Evolutionary conservation across 371 early-diverging fungal species (phyloP).

Genomic region (Aphelidium insulamus): DNA sequence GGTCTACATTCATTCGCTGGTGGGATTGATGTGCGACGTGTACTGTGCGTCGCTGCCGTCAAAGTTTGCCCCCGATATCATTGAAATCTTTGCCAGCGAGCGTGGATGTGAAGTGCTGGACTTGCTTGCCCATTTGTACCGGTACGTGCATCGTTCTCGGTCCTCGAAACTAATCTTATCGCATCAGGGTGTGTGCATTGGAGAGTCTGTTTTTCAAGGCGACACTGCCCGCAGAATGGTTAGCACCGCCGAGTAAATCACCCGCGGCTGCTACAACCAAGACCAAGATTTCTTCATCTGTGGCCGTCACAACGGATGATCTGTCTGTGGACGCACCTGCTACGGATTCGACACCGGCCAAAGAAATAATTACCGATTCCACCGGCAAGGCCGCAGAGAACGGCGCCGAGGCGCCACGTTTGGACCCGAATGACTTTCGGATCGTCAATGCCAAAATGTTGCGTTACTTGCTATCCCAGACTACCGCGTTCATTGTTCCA

Average conservation of each 20-base stretch:
- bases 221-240: constrained; percentile 43
- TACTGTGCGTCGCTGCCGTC: constrained; percentile 38
- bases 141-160: constrained; percentile 10
- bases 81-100: constrained; percentile 29
- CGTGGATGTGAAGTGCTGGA: constrained; percentile 24
- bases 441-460: constrained; percentile 43
- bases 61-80: constrained; percentile 29
- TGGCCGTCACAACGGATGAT: neutral
- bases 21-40: constrained; percentile 45
- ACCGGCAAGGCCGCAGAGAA: no score
- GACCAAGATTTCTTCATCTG: constrained; percentile 3
- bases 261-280: constrained; percentile 3
- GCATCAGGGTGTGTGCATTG: constrained; percentile 21
- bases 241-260: constrained; percentile 11
- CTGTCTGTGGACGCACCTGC: constrained; percentile 2
- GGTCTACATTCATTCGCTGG: constrained; percentile 31
- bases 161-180: neutral
- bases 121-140: constrained; percentile 35
- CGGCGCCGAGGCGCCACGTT: constrained; percentile 6
- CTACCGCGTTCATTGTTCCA: constrained; percentile 32
- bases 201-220: constrained; percentile 35
- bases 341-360: no score
- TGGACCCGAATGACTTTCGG: constrained; percentile 25
- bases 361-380: constrained; percentile 4
- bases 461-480: constrained; percentile 34